Evolutionary conservation across 1,139 yeast genomes (phyloP), one percentile per base, ranked within the genome.

Genomic region (Maudiozyma humilis): DNA sequence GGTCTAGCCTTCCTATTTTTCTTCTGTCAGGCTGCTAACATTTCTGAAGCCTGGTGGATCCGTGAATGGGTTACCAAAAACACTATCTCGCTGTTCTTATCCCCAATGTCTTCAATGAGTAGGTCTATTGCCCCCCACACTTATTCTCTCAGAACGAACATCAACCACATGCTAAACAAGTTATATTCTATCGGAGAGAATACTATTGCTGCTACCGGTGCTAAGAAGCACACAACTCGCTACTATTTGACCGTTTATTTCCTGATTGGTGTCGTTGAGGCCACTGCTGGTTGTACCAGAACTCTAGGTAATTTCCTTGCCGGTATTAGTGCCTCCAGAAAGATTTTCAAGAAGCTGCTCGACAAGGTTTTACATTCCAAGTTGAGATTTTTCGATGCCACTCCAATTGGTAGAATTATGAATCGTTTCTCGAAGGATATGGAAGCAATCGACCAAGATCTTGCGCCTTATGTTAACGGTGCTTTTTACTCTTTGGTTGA

Each of bases 371-470:
- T 89, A 56, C 75, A 81, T 50, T 93, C 97, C 2, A 84, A 75
- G 56, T 70, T 88, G 53, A 77, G 96, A 56, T 93, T 91, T 66
- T 91, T 89, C 63, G 98, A 93, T 62, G 76, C 93, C 33, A 91
- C 98, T 2, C 98, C 99, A 17, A 75, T 84, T 57, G 99, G 99
- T 30, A 80, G 98, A 64, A 86, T 91, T 49, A 87, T 91, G 93
- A 93, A 91, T 66, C 76, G 99, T 63, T 91, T 93, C 62, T 88
- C 97, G 17, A 89, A 88, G 64, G 99, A 91, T 69, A 79, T 91
- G 49, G 97, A 89, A 66, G 79, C 93, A 18, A 78, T 88, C 50
- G 98, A 91, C 65, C 96, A 89, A 69, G 96, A 89, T 55, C 71
- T 89, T 52, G 78, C 89, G n/a, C 86, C 94, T 15, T 78, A 75